Conservation (phyloP, 495 filamentous ascomycete species). For the Penicillium longicatenatum region DNA sequence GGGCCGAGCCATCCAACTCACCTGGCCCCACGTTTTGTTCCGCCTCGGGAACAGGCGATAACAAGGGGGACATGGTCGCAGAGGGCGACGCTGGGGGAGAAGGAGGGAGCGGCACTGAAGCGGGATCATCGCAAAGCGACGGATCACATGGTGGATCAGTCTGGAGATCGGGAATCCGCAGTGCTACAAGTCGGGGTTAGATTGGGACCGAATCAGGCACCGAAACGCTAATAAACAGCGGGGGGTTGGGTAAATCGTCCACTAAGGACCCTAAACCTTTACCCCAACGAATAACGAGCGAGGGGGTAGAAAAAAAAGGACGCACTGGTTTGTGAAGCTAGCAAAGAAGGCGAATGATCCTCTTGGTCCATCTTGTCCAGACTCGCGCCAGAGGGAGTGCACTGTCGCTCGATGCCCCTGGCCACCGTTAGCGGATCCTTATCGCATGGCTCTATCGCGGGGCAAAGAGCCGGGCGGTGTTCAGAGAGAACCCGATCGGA, state of each 20-base stretch:
- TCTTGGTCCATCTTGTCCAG: slow-evolving; percentile 43
- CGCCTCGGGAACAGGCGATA: slow-evolving; percentile 5
- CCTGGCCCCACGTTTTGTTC: slow-evolving; percentile 31
- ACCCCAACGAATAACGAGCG: not conserved
- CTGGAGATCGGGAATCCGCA: slow-evolving; percentile 30
- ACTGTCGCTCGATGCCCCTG: slow-evolving; percentile 31
- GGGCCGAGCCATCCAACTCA: slow-evolving; percentile 47
- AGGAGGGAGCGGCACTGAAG: slow-evolving; percentile 30
- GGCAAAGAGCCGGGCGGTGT: slow-evolving; percentile 18
- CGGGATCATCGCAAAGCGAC: slow-evolving; percentile 28
- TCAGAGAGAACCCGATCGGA: slow-evolving; percentile 22
- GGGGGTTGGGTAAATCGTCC: not conserved
- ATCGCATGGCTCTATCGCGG: slow-evolving; percentile 37
- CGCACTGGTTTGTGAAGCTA: slow-evolving; percentile 43
- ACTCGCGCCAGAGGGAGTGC: slow-evolving; percentile 20
- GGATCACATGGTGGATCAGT: slow-evolving; percentile 32
- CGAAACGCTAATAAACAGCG: slow-evolving; percentile 6
- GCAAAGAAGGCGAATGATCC: slow-evolving; percentile 33
- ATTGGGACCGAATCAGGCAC: slow-evolving; percentile 27
- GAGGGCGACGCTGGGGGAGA: slow-evolving; percentile 27
- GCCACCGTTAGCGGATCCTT: slow-evolving; percentile 23
- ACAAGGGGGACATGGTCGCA: slow-evolving; percentile 15
- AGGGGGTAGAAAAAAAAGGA: slow-evolving; percentile 15
- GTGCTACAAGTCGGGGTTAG: slow-evolving; percentile 28
- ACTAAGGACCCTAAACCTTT: not conserved